These are phyloP conservation scores for Bacterosira constricta DNA, from an alignment of 108 stramenopile species.

Conservation along the genomic window DNA sequence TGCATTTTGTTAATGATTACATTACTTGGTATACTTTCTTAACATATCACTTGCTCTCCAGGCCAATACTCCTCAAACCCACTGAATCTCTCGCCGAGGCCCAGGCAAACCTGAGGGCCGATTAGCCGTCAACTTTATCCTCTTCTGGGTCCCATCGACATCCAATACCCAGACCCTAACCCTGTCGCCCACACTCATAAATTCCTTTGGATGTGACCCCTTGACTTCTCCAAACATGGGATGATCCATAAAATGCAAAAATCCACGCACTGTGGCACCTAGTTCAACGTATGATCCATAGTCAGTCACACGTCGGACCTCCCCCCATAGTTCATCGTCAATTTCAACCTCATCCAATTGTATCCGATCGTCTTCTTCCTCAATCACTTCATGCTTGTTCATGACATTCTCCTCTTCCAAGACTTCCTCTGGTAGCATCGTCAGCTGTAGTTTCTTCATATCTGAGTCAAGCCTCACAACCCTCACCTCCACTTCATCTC, in stretches of 20 bases:
- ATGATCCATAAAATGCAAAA: constrained; percentile 94
- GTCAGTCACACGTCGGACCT: constrained; percentile 86
- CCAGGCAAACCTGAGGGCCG: constrained; percentile 75
- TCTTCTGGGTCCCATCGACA: constrained; percentile 64
- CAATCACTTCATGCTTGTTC: constrained; percentile 21
- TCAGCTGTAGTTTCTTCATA: constrained; percentile 78
- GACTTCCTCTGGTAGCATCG: constrained; percentile 70
- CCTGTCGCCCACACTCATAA: constrained; percentile 75
- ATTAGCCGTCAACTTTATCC: constrained; percentile 80
- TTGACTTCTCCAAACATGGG: constrained; percentile 68
- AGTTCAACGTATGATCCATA: constrained; percentile 92
- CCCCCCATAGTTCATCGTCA: constrained; percentile 93
- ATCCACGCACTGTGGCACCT: constrained; percentile 89
- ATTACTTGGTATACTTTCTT: too few relatives aligned
- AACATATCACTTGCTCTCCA: too few relatives aligned
- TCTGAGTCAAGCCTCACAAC: constrained; percentile 62
- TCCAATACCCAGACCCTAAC: constrained; percentile 87
- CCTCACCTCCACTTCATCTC: constrained; percentile 73
- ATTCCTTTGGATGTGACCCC: constrained; percentile 61
- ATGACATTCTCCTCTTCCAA: constrained; percentile 42
- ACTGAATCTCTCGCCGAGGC: constrained; percentile 63
- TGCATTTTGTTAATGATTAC: too few relatives aligned
- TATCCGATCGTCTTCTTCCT: constrained; percentile 66
- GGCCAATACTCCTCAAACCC: constrained; percentile 35
- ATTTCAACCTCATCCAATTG: constrained; percentile 76